phyloP scores from a whole-genome alignment of 805 yeast species.

The Ascoidea tarda region DNA sequence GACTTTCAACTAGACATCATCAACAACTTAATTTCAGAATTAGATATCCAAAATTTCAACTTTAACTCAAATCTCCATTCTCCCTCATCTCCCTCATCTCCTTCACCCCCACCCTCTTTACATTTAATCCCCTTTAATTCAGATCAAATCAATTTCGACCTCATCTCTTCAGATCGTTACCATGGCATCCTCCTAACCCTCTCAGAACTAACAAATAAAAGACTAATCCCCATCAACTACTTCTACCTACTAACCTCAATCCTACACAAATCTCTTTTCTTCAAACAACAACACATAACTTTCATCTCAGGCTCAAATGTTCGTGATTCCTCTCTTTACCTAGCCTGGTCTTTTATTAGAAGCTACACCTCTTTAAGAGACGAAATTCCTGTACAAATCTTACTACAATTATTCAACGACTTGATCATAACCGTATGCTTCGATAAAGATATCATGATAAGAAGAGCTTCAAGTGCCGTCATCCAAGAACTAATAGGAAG shows the following conservation, averaged over 20 bases:
- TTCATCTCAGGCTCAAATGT: conserved; percentile 50
- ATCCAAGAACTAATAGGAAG: conserved; percentile 79
- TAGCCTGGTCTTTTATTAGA: conserved; percentile 65
- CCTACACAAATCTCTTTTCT: conserved; percentile 17
- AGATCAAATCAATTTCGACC: conserved; percentile 16
- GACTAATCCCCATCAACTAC: conserved; percentile 11
- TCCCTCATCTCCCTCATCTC: conserved; percentile 6
- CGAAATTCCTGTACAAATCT: conserved; percentile 11
- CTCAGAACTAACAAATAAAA: conserved; percentile 30
- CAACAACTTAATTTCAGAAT: conserved; percentile 11
- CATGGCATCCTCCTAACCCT: conserved; percentile 46
- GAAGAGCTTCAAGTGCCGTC: conserved; percentile 80
- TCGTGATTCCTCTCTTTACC: conserved; percentile 75
- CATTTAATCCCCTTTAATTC: conserved; percentile 4
- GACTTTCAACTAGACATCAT: conserved; percentile 27
- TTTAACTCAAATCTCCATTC: no score
- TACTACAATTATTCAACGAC: conserved; percentile 13
- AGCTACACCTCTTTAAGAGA: conserved; percentile 14
- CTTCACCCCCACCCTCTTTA: conserved; percentile 18
- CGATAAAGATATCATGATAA: conserved; percentile 59
- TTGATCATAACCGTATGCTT: conserved; percentile 42
- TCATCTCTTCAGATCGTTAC: conserved; percentile 26
- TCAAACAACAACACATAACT: conserved; percentile 42
- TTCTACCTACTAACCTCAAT: conserved; percentile 19
- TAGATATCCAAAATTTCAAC: conserved; percentile 13